Conservation (phyloP, 768 basidiomycete genomes). For the Lentinula raphanica region DNA sequence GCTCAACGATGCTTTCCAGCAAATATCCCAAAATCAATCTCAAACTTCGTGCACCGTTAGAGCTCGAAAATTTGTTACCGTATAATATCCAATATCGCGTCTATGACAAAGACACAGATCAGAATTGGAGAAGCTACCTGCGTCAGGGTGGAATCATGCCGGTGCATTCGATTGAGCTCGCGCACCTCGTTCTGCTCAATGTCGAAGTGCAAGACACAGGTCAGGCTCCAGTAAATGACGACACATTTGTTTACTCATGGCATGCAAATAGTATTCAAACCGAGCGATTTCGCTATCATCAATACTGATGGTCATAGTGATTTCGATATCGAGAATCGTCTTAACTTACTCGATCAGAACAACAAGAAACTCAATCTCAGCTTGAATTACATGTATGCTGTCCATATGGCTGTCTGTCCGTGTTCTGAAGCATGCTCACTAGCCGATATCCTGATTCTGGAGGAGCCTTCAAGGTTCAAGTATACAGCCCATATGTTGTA, state of each 20-base stretch:
- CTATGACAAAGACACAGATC: conserved; percentile 91
- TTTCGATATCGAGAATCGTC: conserved; percentile 71
- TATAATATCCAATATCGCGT: conserved; percentile 95
- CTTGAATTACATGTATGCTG: conserved; percentile 83
- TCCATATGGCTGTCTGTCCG: neutral
- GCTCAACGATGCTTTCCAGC: conserved; percentile 33
- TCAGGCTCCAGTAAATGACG: conserved; percentile 24
- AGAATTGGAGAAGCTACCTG: conserved; percentile 92
- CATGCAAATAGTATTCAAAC: conserved; percentile 63
- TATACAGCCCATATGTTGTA: conserved; percentile 86
- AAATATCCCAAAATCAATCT: conserved; percentile 82
- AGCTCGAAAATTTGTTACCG: conserved; percentile 92
- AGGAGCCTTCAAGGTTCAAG: conserved; percentile 93
- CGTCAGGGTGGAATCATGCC: conserved; percentile 94
- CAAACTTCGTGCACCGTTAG: conserved; percentile 86
- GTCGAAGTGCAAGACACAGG: conserved; percentile 90
- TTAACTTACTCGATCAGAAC: conserved; percentile 67
- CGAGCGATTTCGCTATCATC: conserved; percentile 96
- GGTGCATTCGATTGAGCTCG: conserved; percentile 89
- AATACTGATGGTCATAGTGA: conserved; percentile 90
- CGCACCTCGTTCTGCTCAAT: conserved; percentile 85
- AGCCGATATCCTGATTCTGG: conserved; percentile 85
- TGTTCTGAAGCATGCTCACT: neutral
- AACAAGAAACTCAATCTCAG: conserved; percentile 75
- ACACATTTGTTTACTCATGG: neutral